These are phyloP conservation scores for Raddia distichophylla DNA, from an alignment of 176 grass and related monocot species.

Conservation along the genomic window DNA sequence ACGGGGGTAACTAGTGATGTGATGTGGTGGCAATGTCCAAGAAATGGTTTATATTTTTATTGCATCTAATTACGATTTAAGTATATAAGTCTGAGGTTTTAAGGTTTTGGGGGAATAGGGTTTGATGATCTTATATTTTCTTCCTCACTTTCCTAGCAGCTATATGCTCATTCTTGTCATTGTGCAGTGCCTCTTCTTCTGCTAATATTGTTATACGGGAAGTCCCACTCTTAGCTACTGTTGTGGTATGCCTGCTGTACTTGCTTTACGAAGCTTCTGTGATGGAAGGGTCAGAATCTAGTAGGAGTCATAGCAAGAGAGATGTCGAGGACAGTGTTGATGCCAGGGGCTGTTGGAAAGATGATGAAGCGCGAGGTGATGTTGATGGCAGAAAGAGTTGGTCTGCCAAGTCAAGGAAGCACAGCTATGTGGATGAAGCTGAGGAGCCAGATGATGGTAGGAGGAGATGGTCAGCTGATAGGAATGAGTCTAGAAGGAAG, in stretches of 20 bases:
- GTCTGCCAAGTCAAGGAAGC: conserved; percentile 51
- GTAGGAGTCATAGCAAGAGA: conserved; percentile 48
- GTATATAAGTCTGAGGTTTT: background rate
- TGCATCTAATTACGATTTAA: background rate
- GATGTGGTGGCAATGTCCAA: background rate
- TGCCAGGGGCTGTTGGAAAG: conserved; percentile 37
- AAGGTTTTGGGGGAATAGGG: background rate
- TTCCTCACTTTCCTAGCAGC: background rate
- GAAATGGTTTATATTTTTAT: background rate
- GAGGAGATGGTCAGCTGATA: conserved; percentile 41
- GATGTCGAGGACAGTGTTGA: conserved; percentile 46
- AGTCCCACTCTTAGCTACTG: background rate
- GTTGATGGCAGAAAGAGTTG: conserved; percentile 41
- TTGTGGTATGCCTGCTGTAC: background rate
- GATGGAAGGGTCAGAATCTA: conserved; percentile 41
- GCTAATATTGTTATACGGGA: background rate
- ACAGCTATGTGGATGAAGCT: conserved; percentile 39
- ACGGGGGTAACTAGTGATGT: background rate
- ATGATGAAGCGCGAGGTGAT: conserved; percentile 42
- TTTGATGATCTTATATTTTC: background rate
- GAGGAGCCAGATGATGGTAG: conserved; percentile 43
- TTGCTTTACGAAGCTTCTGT: background rate
- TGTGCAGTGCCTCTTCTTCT: background rate
- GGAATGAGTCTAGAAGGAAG: conserved; percentile 39
- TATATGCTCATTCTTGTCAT: background rate